phyloP scores from a whole-genome alignment of 495 filamentous ascomycete species.

The Daldinia decipiens region DNA sequence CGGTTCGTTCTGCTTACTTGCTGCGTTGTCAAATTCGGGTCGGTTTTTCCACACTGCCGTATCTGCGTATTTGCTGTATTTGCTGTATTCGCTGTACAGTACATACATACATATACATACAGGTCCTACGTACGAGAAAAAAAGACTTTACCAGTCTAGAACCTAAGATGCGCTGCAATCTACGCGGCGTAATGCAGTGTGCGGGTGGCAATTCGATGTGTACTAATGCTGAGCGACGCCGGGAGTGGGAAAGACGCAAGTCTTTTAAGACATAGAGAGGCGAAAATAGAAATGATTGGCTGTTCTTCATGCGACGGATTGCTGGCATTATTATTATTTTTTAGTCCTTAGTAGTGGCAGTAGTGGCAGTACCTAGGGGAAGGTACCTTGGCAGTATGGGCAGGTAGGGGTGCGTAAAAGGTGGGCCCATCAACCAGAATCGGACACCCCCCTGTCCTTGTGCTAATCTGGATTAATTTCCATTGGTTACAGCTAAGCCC shows the following conservation, averaged over 20 bases:
- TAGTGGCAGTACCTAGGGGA: neutral
- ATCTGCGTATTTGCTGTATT: neutral
- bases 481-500: constrained; percentile 23
- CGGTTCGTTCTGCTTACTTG: constrained; percentile 38
- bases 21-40: constrained; percentile 39
- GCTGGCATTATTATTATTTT: constrained; percentile 31
- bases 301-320: constrained; percentile 29
- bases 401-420: neutral
- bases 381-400: constrained; percentile 4
- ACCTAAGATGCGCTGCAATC: constrained; percentile 28
- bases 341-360: constrained; percentile 1
- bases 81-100: neutral
- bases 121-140: constrained; percentile 13
- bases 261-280: constrained; percentile 17
- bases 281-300: constrained; percentile 36
- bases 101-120: no score
- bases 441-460: constrained; percentile 26
- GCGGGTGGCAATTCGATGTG: constrained; percentile 37
- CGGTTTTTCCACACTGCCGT: neutral
- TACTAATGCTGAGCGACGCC: constrained; percentile 32
- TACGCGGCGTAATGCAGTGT: constrained; percentile 25
- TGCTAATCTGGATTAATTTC: constrained; percentile 23
- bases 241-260: constrained; percentile 20
- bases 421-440: constrained; percentile 18
- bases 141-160: constrained; percentile 30